Evolutionary conservation across 352 stramenopile genomes (phyloP).

Genomic region (Pythium coloratum): DNA sequence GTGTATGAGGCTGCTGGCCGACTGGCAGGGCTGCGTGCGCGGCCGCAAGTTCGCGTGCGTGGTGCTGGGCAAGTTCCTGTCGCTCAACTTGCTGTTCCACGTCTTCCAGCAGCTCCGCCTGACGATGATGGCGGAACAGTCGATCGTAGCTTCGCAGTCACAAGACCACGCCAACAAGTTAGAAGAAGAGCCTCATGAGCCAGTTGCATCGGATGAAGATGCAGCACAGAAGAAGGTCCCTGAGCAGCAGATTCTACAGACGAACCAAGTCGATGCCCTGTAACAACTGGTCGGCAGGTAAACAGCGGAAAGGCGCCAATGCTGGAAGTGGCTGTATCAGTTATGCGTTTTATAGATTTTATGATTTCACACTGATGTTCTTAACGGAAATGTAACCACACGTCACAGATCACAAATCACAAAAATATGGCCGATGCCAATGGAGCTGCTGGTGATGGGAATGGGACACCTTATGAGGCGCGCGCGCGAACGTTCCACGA

Average conservation of each 20-base stretch:
- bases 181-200: background rate
- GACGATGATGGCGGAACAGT: constrained; percentile 5
- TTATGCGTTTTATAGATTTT: background rate
- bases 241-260: background rate
- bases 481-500: constrained; percentile 34
- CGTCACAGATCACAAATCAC: background rate
- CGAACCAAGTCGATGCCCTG: background rate
- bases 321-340: constrained; percentile 3
- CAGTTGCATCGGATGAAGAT: background rate
- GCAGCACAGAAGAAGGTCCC: background rate
- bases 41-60: constrained; percentile 40
- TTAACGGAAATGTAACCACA: constrained; percentile 1
- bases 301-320: background rate
- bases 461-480: background rate
- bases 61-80: constrained; percentile 55
- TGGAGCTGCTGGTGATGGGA: background rate
- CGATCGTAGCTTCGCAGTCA: background rate
- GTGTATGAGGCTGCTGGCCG: constrained; percentile 35
- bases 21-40: constrained; percentile 53
- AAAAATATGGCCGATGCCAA: background rate
- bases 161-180: background rate
- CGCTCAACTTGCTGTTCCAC: constrained; percentile 41
- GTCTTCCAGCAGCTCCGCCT: constrained; percentile 20
- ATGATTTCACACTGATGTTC: background rate
- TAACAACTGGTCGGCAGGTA: background rate